Evolutionary conservation across 768 basidiomycete species (phyloP).

Genomic region (Trametes elegans): DNA sequence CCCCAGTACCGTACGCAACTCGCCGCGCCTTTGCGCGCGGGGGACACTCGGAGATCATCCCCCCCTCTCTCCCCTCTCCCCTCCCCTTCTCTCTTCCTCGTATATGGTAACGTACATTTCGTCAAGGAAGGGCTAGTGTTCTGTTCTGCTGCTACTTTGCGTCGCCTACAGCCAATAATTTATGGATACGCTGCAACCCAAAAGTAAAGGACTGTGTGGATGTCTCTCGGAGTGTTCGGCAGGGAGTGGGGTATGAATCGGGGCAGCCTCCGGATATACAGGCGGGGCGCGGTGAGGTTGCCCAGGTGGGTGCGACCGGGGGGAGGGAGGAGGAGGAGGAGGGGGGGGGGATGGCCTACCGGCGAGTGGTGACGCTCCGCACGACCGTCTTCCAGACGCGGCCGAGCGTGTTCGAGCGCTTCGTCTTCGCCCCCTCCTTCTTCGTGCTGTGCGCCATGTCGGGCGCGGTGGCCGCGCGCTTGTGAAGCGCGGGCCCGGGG

Average conservation of each 20-base stretch:
- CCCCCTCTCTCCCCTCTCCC: no score
- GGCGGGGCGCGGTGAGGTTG: not conserved
- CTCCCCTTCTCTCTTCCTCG: no score
- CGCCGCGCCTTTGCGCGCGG: no score
- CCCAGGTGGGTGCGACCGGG: not conserved
- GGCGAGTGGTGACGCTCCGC: slow-evolving; percentile 16
- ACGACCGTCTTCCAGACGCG: slow-evolving; percentile 23
- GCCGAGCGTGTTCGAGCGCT: slow-evolving; percentile 21
- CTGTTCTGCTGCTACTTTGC: no score
- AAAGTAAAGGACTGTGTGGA: not conserved
- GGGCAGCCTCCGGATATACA: slow-evolving; percentile 3
- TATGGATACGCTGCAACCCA: not conserved
- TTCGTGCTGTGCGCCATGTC: not conserved
- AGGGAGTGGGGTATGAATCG: not conserved
- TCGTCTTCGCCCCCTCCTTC: slow-evolving; percentile 1
- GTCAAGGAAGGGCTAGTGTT: no score
- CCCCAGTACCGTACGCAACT: no score
- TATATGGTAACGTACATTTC: no score
- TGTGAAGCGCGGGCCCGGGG: not conserved
- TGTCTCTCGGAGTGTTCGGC: not conserved
- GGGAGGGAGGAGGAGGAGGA: not conserved
- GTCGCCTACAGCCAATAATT: no score
- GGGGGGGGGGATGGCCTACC: not conserved
- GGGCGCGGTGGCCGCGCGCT: not conserved
- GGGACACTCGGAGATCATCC: no score